Base-by-base conservation (phyloP, 1,139 yeast genomes). In the Saccharomyces pastorianus region DNA sequence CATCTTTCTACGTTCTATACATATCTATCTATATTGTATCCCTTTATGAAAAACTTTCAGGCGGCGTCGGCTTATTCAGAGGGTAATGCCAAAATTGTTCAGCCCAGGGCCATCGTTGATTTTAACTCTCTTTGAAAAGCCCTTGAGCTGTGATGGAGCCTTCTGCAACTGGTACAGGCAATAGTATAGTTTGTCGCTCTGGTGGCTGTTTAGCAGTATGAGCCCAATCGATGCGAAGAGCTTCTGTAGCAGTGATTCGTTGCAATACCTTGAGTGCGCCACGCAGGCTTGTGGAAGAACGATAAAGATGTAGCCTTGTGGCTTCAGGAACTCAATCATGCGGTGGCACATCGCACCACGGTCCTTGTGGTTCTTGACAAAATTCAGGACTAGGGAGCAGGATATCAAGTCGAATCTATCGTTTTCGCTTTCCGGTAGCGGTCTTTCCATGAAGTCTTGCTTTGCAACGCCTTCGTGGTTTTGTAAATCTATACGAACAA, bases 261-360 rank as follows among this genome's bases (percentile, higher is more conserved):
- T 9, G 26, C 44, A 38, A 65, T 91, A 93, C 42, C 98, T 74
- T 0, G 97, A 90, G 67, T 91, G 90, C 7, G 73, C 68, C 1
- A 89, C 75, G 67, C 99, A 93, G 0, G 98, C 96, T 32, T 87
- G 74, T 0, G 99, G 99, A 6, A 91, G 72, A 1, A 93, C 98
- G 14, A 93, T 70, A 65, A 91, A 91, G 3, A 88, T 70, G 26
- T 79, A 69, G 0, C 67, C 58, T 4, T 31, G 27, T 4, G 47
- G 51, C 20, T 17, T n/a, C 51, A 89, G 71, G 65, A 89, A 91
- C 42, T 74, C 58, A 1, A 82, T 75, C 3, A 89, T 79, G 56
- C 87, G 69, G 31, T 65, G 61, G 58, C 90, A 73, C 97, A 91
- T 90, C 9, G 79, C 80, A 1, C 97, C 97, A 51, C 99, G 71